Evolutionary conservation across 2,329 filamentous ascomycete species (phyloP), one percentile per base, ranked within the genome.

Genomic region (Hirsutella thompsonii): DNA sequence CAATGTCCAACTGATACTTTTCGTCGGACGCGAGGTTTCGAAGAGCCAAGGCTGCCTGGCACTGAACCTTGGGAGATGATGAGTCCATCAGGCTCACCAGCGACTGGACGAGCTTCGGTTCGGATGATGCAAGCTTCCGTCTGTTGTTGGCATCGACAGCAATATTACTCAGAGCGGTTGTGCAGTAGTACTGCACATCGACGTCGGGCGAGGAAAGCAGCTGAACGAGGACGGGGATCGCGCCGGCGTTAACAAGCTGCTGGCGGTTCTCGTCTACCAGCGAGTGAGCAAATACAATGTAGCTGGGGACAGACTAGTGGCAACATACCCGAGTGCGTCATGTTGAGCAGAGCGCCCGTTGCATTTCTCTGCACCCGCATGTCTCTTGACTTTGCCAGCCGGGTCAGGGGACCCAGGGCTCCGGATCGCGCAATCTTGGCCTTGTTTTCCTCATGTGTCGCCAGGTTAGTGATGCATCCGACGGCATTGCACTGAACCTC

Each of bases 401-500:
- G 78, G 36, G 92, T 98, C 51, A 98, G 68, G 8, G 92, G 92
- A 8, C 83, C 86, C 42, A 98, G 72, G 41, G 92, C 92, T 44
- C 92, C 92, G 3, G 92, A 98, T 46, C 87, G 79, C 51, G 92
- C 92, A 60, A 98, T 98, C 67, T 94, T 95, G 44, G 92, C 89
- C 68, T 98, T 98, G 68, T 98, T 98, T 53, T 96, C 92, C 66
- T 98, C 92, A 56, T 98, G 92, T 3, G 92, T 98, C 41, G 92
- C 92, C 42, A 98, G 67, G 58, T 98, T 98, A 36, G 92, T 98
- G 61, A 98, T 98, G 68, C 92, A 98, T 39, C 92, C 92, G 46
- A 98, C 92, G 35, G 92, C 92, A 62, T 98, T 98, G 70, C 92
- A 98, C 64, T 98, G 92, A 20, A 98, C 92, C 61, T 98, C 92